Evolutionary conservation across 169 alveolate genomes (phyloP), one percentile per base, ranked within the genome.

Genomic region (Babesia bovis): DNA sequence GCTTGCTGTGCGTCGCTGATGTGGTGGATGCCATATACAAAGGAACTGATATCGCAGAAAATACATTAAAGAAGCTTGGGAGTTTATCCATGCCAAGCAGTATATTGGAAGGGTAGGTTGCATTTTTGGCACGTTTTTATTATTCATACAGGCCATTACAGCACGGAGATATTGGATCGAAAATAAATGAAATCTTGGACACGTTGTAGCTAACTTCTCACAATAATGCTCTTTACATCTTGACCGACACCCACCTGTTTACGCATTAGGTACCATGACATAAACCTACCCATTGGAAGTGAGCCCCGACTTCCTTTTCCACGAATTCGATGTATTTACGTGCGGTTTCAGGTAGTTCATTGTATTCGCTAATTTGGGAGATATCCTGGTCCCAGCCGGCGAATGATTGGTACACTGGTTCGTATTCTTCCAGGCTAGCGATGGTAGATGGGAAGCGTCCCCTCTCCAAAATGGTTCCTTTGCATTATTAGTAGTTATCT

Each of bases 321-420:
- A 95, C 84, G 36, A 82, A 83, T 49, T 75, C 87, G 21, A 95
- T 68, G 67, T 94, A 95, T 32, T 83, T 82, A 61, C 86, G 77
- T 21, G 97, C 96, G 47, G 87, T 84, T 35, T 66, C 57, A 0
- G 98, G 98, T 47, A 95, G 75, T 17, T 93, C 90, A 12, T 87
- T 90, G 68, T 89, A 95, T 4, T 76, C 63, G n/a, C 51, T 68
- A 38, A 87, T 65, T 21, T 86, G 63, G 17, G 95, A 61, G 66
- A 94, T 93, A 30, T 92, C 96, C 53, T 87, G 91, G 33, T 83
- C 82, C 97, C 98, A 95, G 40, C 97, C 97, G 28, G 85, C 85
- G 52, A 94, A 74, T 58, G 87, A 85, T 41, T 90, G 88, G 63
- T 91, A 95, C n/a, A 90, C 91, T 25, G 95, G 97, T 55, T 94